A percentile compares a stretch with the other conserved stretches of the same genome.
Conservation (phyloP, 2,329 filamentous ascomycete genomes). For the Trichoderma citrinoviride region DNA sequence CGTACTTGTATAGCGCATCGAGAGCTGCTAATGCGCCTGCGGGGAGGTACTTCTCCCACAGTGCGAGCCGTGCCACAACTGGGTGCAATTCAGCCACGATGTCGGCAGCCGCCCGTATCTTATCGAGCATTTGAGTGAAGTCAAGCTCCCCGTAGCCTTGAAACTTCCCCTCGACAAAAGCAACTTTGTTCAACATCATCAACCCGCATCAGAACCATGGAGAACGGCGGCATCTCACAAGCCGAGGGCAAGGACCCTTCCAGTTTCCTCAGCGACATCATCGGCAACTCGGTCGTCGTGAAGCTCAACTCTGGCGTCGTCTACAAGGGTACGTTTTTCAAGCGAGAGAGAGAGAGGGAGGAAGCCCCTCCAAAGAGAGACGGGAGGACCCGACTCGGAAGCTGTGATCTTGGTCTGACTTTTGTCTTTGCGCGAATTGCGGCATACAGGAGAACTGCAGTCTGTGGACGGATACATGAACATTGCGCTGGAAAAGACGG, state of each 20-base stretch:
- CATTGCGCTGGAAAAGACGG: conserved; percentile 93
- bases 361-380: no score
- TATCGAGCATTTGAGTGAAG: not conserved
- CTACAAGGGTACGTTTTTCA: conserved; percentile 72
- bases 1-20: conserved; percentile 1
- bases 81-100: not conserved
- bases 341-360: not conserved
- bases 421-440: not conserved
- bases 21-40: not conserved
- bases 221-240: conserved; percentile 64
- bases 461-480: conserved; percentile 99
- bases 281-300: conserved; percentile 88
- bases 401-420: not conserved
- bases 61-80: conserved; percentile 21
- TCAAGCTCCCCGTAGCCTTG: conserved; percentile 9
- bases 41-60: conserved; percentile 13
- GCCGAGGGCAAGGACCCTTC: conserved; percentile 87
- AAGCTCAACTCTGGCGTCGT: conserved; percentile 98
- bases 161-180: conserved; percentile 8
- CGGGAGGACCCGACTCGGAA: not conserved
- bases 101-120: not conserved
- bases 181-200: not conserved
- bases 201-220: conserved; percentile 54
- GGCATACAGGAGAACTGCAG: conserved; percentile 74
- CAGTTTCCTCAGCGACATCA: conserved; percentile 89